These are phyloP conservation scores for Penicillium canariense DNA, from an alignment of 495 filamentous ascomycete species.

Conservation along the genomic window DNA sequence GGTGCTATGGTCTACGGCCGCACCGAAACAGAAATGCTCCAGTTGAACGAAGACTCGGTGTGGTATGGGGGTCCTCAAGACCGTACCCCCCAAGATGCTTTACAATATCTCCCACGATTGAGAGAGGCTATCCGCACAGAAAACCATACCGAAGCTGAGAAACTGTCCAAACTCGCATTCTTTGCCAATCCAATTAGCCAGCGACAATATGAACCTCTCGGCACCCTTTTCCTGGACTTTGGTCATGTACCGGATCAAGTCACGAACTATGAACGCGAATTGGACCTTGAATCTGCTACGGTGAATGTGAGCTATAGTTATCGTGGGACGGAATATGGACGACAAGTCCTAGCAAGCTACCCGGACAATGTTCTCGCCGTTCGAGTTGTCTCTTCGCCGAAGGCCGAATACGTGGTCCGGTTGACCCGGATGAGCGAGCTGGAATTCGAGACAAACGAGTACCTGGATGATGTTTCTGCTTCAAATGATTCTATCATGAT, in stretches of 20 bases:
- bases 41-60: slow-evolving; percentile 53
- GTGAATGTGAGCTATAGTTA: slow-evolving; percentile 39
- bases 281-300: slow-evolving; percentile 40
- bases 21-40: slow-evolving; percentile 44
- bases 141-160: slow-evolving; percentile 41
- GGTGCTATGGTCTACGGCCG: slow-evolving; percentile 51
- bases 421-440: slow-evolving; percentile 34
- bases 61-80: slow-evolving; percentile 52
- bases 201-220: slow-evolving; percentile 49
- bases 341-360: slow-evolving; percentile 40
- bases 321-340: slow-evolving; percentile 27
- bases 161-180: slow-evolving; percentile 38
- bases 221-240: slow-evolving; percentile 46
- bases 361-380: slow-evolving; percentile 44
- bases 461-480: slow-evolving; percentile 33
- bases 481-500: slow-evolving; percentile 31
- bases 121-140: slow-evolving; percentile 41
- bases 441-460: slow-evolving; percentile 42
- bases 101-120: slow-evolving; percentile 33
- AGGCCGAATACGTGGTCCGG: slow-evolving; percentile 26
- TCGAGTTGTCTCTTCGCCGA: slow-evolving; percentile 31
- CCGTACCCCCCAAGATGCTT: slow-evolving; percentile 40
- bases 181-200: slow-evolving; percentile 44
- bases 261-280: slow-evolving; percentile 40
- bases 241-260: slow-evolving; percentile 31